Percentiles rank a stretch among this genome's conserved stretches.
Evolutionary conservation across 2,329 filamentous ascomycete genomes (phyloP).

Genomic region (Didymella keratinophila): DNA sequence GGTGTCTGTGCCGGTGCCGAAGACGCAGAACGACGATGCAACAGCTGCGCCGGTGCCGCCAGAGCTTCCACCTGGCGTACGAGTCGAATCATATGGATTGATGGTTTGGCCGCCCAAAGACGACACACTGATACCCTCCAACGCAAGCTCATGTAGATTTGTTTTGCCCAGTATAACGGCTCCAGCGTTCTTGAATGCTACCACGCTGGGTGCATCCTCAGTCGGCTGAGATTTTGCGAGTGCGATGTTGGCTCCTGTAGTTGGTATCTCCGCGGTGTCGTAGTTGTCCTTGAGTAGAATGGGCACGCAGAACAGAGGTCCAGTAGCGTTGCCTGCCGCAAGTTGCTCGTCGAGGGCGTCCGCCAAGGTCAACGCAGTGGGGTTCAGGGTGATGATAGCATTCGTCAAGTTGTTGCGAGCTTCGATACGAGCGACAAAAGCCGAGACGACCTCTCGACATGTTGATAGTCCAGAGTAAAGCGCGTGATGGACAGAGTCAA

Average conservation of each 20-base stretch:
- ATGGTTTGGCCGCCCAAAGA: conserved; percentile 69
- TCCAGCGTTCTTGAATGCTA: conserved; percentile 59
- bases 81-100: conserved; percentile 70
- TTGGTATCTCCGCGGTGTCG: conserved; percentile 63
- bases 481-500: conserved; percentile 63
- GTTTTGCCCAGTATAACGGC: conserved; percentile 65
- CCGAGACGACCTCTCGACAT: conserved; percentile 63
- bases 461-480: conserved; percentile 62
- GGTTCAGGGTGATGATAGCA: conserved; percentile 64
- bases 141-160: conserved; percentile 69
- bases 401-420: conserved; percentile 65
- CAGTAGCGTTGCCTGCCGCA: conserved; percentile 58
- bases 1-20: conserved; percentile 67
- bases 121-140: conserved; percentile 70
- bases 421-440: conserved; percentile 66
- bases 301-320: conserved; percentile 67
- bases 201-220: conserved; percentile 61
- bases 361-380: conserved; percentile 58
- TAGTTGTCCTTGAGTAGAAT: conserved; percentile 72
- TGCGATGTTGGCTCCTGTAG: conserved; percentile 63
- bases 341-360: conserved; percentile 59
- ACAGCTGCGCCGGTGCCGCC: conserved; percentile 69
- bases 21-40: conserved; percentile 64
- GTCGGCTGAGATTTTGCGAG: conserved; percentile 58
- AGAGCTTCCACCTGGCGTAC: conserved; percentile 72